Evolutionary conservation across 2,329 filamentous ascomycete species (phyloP).

Genomic region (Blastomyces silverae): DNA sequence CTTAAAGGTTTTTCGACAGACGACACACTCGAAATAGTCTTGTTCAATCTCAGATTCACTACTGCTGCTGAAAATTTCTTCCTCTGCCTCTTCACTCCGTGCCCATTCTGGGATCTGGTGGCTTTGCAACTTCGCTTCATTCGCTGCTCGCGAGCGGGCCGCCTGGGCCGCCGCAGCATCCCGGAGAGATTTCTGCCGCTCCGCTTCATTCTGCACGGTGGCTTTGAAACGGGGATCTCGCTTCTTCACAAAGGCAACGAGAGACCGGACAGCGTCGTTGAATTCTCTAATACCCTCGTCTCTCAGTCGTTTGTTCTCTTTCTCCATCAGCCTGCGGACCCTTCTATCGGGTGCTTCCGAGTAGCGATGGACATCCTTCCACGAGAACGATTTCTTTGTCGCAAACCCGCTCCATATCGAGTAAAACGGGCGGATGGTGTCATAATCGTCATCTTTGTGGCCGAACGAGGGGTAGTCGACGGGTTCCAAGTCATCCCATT

Average conservation of each 20-base stretch:
- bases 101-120: slow-evolving; percentile 68
- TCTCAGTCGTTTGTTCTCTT: slow-evolving; percentile 79
- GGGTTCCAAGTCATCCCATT: slow-evolving; percentile 56
- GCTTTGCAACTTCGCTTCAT: slow-evolving; percentile 64
- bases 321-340: slow-evolving; percentile 80
- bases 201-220: slow-evolving; percentile 68
- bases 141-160: slow-evolving; percentile 70
- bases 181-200: slow-evolving; percentile 70
- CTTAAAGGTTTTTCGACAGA: slow-evolving; percentile 64
- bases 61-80: slow-evolving; percentile 44
- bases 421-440: slow-evolving; percentile 74
- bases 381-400: slow-evolving; percentile 78
- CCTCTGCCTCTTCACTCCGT: slow-evolving; percentile 49
- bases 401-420: slow-evolving; percentile 70
- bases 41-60: slow-evolving; percentile 45
- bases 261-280: slow-evolving; percentile 80
- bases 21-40: slow-evolving; percentile 57
- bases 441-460: slow-evolving; percentile 62
- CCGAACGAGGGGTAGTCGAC: slow-evolving; percentile 78
- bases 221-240: slow-evolving; percentile 78
- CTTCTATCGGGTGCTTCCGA: slow-evolving; percentile 82
- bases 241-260: slow-evolving; percentile 84
- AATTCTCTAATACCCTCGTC: slow-evolving; percentile 81
- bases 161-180: slow-evolving; percentile 78
- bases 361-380: slow-evolving; percentile 78